phyloP scores from a whole-genome alignment of 2,329 filamentous ascomycete species.

The Stemphylium vesicarium region DNA sequence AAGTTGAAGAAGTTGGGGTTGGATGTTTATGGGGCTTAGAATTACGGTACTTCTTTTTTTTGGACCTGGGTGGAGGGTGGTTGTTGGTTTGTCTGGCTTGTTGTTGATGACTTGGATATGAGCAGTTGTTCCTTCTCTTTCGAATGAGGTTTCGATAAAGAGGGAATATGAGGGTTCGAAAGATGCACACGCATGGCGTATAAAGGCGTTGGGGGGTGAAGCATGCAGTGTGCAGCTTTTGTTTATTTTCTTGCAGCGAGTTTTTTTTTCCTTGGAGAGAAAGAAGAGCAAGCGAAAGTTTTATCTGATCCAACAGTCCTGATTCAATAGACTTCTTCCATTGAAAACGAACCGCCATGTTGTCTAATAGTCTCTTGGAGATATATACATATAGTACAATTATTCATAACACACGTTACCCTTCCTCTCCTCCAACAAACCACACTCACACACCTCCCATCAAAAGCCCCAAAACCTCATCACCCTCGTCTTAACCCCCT shows the following conservation, averaged over 20 bases:
- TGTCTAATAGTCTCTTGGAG: too few relatives aligned
- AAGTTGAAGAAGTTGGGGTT: constrained; percentile 58
- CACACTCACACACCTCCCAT: not conserved
- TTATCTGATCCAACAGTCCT: too few relatives aligned
- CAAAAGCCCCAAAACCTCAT: constrained; percentile 56
- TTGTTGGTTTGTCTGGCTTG: not conserved
- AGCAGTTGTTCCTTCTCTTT: not conserved
- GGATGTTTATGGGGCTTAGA: constrained; percentile 7
- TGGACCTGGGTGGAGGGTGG: not conserved
- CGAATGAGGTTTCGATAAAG: not conserved
- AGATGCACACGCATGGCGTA: constrained; percentile 15
- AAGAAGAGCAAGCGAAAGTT: too few relatives aligned
- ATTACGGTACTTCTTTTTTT: not conserved
- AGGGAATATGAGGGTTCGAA: not conserved
- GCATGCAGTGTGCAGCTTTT: constrained; percentile 2
- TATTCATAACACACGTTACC: not conserved
- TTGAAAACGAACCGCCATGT: too few relatives aligned
- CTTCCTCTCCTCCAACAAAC: too few relatives aligned
- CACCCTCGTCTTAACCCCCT: constrained; percentile 65
- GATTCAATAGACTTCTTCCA: too few relatives aligned
- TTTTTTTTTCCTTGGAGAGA: not conserved
- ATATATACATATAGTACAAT: too few relatives aligned
- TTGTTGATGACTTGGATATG: not conserved
- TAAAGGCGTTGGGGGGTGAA: not conserved
- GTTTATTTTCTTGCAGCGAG: not conserved